These are phyloP conservation scores for Quercus engelmannii DNA, from an alignment of 306 rosid genomes.

Conservation along the genomic window DNA sequence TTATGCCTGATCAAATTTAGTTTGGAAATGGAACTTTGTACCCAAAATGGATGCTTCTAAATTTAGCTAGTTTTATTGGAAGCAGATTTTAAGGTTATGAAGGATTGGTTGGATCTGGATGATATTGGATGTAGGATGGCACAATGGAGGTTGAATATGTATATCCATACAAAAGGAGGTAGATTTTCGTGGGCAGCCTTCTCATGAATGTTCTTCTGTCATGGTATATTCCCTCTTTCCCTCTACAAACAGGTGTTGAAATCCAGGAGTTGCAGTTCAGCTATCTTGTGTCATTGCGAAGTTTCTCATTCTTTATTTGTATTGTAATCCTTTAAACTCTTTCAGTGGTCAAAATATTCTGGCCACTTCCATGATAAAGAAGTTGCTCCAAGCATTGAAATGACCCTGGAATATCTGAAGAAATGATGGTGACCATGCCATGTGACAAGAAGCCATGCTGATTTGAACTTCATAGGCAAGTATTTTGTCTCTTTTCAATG, in stretches of 20 bases:
- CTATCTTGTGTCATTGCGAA: slow-evolving; percentile 18
- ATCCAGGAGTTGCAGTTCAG: background rate
- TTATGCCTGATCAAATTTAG: background rate
- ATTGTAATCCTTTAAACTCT: slow-evolving; percentile 29
- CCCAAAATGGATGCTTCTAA: slow-evolving; percentile 7
- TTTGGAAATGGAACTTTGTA: background rate
- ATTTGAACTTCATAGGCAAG: slow-evolving; percentile 66
- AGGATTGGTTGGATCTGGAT: slow-evolving; percentile 7
- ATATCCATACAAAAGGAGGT: slow-evolving; percentile 16
- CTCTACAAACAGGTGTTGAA: background rate
- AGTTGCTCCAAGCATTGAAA: slow-evolving; percentile 26
- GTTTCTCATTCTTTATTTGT: slow-evolving; percentile 23
- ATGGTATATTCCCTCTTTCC: slow-evolving; percentile 11
- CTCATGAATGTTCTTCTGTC: slow-evolving; percentile 3
- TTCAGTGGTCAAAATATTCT: slow-evolving; percentile 22
- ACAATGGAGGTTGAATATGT: slow-evolving; percentile 10
- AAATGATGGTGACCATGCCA: slow-evolving; percentile 29
- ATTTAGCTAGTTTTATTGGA: slow-evolving; percentile 7
- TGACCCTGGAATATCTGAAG: slow-evolving; percentile 39
- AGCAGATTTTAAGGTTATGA: slow-evolving; percentile 13
- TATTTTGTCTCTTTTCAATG: slow-evolving; percentile 42
- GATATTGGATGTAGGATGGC: slow-evolving; percentile 15
- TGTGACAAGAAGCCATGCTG: slow-evolving; percentile 36
- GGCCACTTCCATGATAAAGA: slow-evolving; percentile 6
- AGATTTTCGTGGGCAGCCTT: slow-evolving; percentile 8